Evolutionary conservation across 2,329 filamentous ascomycete genomes (phyloP).

Genomic region (Colletotrichum echinochloae): DNA sequence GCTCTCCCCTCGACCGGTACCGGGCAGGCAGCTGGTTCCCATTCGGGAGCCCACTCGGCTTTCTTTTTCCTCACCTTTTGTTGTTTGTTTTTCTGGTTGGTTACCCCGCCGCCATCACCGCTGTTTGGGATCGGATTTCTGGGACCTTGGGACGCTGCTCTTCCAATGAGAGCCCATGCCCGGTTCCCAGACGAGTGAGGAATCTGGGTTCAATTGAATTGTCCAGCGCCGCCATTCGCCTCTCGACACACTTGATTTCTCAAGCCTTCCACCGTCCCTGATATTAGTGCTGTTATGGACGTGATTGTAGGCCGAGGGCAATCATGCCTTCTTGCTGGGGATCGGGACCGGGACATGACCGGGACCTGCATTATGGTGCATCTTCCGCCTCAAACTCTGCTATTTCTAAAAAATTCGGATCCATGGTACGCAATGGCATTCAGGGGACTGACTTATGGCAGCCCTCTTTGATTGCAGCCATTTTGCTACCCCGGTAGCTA

Average conservation of each 20-base stretch:
- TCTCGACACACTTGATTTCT: slow-evolving; percentile 8
- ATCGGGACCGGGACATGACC: slow-evolving; percentile 10
- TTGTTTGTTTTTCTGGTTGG: slow-evolving; percentile 3
- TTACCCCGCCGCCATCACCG: slow-evolving; percentile 35
- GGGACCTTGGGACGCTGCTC: slow-evolving; percentile 14
- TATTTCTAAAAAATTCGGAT: slow-evolving; percentile 16
- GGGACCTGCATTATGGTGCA: slow-evolving; percentile 13
- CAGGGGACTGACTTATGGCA: slow-evolving; percentile 4
- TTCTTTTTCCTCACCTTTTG: slow-evolving; percentile 13
- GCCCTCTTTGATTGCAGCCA: slow-evolving; percentile 27
- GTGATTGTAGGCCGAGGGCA: neutral
- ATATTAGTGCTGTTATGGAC: slow-evolving; percentile 8
- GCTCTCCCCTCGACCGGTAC: neutral
- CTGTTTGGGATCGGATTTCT: slow-evolving; percentile 29
- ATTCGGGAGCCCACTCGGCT: slow-evolving; percentile 23
- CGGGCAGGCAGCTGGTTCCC: slow-evolving; percentile 30
- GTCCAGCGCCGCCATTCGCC: neutral
- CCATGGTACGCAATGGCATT: slow-evolving; percentile 10
- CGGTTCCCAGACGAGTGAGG: slow-evolving; percentile 4
- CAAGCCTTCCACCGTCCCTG: slow-evolving; percentile 13
- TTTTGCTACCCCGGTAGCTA: slow-evolving; percentile 19
- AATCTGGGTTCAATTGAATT: neutral
- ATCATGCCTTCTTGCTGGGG: slow-evolving; percentile 11
- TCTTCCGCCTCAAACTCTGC: slow-evolving; percentile 19
- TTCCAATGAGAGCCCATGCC: slow-evolving; percentile 17